Evolutionary conservation across 495 filamentous ascomycete genomes (phyloP), one percentile per base, ranked within the genome.

Genomic region (Hypomontagnella monticulosa): DNA sequence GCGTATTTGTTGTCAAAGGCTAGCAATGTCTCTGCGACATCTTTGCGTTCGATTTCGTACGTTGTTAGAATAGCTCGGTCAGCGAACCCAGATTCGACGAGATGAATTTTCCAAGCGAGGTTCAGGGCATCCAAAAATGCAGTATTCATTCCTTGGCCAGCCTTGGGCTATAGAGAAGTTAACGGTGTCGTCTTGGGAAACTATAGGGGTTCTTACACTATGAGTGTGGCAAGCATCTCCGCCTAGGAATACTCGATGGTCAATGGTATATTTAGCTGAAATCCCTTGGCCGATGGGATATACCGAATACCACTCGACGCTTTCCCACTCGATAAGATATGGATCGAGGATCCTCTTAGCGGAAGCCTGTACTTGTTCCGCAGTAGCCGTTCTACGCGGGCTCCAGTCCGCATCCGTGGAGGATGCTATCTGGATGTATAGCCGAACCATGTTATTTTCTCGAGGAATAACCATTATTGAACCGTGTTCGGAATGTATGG

Each of bases 161-260:
- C 91, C 75, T 93, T 93, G 4, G 91, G 91, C 42, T 84, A 37
- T 14, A 38, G 6, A 12, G 12, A 4, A 33, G 36, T 60, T 27
- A 53, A 36, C 52, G 33, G 73, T 15, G 12, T 10, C 11, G 18
- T 12, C 6, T 40, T 0, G 1, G 38, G 5, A 36, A 51, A 12
- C 19, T 12, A 33, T 14, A 40, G 11, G 19, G 12, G 30, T n/a
- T 69, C 82, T 71, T 77, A 85, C 80, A 74, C 88, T 91, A 74
- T 93, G 91, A 2, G 91, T 94, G 76, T 95, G 91, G 51, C 88
- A 89, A 4, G 91, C 91, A 73, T 94, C 92, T 12, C 92, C 92
- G 3, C 89, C 86, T 15, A 96, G 81, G 72, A 93, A 93, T 5
- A 94, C 85, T 8, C 90, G 78, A 68, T 87, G 80, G 47, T 87